These are phyloP conservation scores for Ceriops decandra DNA, from an alignment of 345 rosid genomes.

Conservation along the genomic window DNA sequence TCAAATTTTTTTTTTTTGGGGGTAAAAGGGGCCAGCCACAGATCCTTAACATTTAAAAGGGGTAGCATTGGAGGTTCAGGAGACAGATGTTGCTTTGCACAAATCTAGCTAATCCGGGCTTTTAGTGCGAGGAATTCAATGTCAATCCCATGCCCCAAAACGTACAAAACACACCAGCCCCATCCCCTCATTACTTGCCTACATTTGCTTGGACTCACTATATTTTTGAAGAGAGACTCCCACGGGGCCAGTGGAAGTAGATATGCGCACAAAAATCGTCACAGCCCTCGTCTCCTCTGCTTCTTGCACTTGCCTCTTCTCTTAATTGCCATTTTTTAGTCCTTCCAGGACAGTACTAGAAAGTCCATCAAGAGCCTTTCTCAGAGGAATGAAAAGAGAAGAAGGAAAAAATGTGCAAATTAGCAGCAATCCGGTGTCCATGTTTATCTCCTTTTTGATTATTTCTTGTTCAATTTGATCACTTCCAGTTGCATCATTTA, in stretches of 20 bases:
- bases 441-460: not conserved
- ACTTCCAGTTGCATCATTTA: not conserved
- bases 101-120: slow-evolving; percentile 37
- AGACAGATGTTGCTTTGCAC: slow-evolving; percentile 35
- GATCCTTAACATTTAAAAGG: not conserved
- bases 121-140: not conserved
- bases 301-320: not conserved
- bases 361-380: slow-evolving; percentile 1
- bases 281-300: not conserved
- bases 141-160: not conserved
- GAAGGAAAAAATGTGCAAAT: slow-evolving; percentile 1
- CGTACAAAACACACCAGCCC: not conserved
- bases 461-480: not conserved
- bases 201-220: not conserved
- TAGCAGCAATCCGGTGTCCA: not conserved
- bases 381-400: not conserved
- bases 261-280: not conserved
- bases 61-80: slow-evolving; percentile 3
- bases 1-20: no score
- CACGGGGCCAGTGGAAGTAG: not conserved
- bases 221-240: not conserved
- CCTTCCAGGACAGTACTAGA: slow-evolving; percentile 8
- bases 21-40: no score
- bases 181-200: not conserved
- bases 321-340: not conserved